A percentile compares a stretch with the other conserved stretches of the same genome.
phyloP scores from a whole-genome alignment of 1,284 basidiomycete genomes.

The Pseudozyma flocculosa region DNA sequence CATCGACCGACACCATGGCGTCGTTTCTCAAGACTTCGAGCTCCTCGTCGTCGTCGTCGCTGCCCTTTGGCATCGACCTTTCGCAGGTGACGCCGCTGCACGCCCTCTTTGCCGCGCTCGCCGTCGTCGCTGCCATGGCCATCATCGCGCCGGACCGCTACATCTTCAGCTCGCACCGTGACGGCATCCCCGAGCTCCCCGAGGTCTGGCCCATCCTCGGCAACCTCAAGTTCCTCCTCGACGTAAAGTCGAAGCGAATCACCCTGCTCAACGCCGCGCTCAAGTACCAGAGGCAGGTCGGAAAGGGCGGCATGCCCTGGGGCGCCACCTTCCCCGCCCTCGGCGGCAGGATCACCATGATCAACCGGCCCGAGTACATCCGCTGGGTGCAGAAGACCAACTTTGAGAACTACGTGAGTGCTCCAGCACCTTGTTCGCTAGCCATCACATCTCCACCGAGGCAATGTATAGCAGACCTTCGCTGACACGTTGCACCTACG shows the following conservation, averaged over 20 bases:
- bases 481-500: too few relatives aligned
- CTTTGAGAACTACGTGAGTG: conserved; percentile 46
- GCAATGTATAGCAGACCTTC: too few relatives aligned
- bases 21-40: too few relatives aligned
- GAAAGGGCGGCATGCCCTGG: conserved; percentile 21
- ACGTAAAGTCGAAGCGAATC: conserved; percentile 15
- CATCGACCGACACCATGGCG: too few relatives aligned
- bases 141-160: conserved; percentile 31
- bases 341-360: conserved; percentile 29
- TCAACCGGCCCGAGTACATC: conserved; percentile 45
- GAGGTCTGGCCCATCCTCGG: conserved; percentile 24
- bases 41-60: too few relatives aligned
- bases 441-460: not conserved
- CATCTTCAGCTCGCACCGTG: conserved; percentile 30
- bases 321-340: conserved; percentile 26
- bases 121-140: conserved; percentile 21
- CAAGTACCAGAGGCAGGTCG: conserved; percentile 9
- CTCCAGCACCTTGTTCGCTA: not conserved
- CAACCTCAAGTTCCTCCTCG: conserved; percentile 24
- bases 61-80: too few relatives aligned
- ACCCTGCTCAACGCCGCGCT: conserved; percentile 11
- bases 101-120: conserved; percentile 5
- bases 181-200: conserved; percentile 30
- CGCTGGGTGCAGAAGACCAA: conserved; percentile 55
- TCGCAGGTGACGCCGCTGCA: too few relatives aligned